A percentile compares a stretch with the other conserved stretches of the same genome.
These are phyloP conservation scores for Akanthomyces uredinophilus DNA, from an alignment of 2,329 filamentous ascomycete species.

Conservation along the genomic window DNA sequence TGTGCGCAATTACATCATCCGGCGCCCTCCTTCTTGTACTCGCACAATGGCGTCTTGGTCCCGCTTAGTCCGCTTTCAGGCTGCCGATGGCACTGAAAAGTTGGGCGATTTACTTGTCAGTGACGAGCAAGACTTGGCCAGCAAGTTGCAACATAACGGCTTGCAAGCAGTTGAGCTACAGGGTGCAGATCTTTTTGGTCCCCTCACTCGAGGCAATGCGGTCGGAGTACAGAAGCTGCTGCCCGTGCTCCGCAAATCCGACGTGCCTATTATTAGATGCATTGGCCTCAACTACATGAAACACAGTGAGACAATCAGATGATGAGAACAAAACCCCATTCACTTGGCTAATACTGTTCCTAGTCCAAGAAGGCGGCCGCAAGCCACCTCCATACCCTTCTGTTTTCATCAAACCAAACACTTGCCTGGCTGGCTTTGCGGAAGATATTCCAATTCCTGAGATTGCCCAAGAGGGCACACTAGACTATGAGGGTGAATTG, in stretches of 20 bases:
- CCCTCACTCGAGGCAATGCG: slow-evolving; percentile 24
- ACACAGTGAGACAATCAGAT: slow-evolving; percentile 25
- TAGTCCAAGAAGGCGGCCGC: slow-evolving; percentile 48
- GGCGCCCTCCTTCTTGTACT: slow-evolving; percentile 2
- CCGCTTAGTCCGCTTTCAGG: slow-evolving; percentile 31
- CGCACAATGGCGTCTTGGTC: slow-evolving; percentile 25
- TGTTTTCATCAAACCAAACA: slow-evolving; percentile 47
- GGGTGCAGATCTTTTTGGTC: slow-evolving; percentile 23
- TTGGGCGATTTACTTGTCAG: slow-evolving; percentile 30
- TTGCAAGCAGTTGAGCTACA: slow-evolving; percentile 28
- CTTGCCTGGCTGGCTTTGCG: slow-evolving; percentile 31
- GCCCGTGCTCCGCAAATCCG: slow-evolving; percentile 25
- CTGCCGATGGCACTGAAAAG: slow-evolving; percentile 27
- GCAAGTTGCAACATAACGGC: slow-evolving; percentile 21
- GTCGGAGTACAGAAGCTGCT: slow-evolving; percentile 28
- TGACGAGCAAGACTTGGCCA: slow-evolving; percentile 23
- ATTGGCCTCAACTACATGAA: slow-evolving; percentile 34
- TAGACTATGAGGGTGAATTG: slow-evolving; percentile 48
- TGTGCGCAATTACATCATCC: neutral
- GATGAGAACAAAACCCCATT: no score
- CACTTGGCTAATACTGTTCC: neutral
- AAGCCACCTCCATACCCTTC: slow-evolving; percentile 44
- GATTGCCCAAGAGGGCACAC: slow-evolving; percentile 39
- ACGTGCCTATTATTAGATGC: slow-evolving; percentile 32
- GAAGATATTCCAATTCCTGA: slow-evolving; percentile 40